phyloP scores from a whole-genome alignment of 495 filamentous ascomycete species.

The Trichoderma asperelloides region DNA sequence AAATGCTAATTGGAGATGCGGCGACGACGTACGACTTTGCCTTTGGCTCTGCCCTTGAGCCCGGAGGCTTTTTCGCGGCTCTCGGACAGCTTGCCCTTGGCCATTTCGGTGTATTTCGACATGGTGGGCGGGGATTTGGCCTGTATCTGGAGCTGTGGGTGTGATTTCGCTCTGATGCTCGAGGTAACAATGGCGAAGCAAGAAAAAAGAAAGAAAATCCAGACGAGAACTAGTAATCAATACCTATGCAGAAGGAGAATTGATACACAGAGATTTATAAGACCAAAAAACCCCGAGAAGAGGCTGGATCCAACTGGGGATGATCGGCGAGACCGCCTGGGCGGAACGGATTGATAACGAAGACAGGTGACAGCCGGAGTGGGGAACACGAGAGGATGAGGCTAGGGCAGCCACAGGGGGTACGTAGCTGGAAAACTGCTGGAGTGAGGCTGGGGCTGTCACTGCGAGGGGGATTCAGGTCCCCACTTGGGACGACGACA shows the following conservation, averaged over 20 bases:
- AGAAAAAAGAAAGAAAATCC: not conserved
- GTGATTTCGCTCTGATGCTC: too few relatives aligned
- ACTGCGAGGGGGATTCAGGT: too few relatives aligned
- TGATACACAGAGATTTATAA: too few relatives aligned
- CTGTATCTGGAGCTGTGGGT: not conserved
- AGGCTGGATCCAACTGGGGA: not conserved
- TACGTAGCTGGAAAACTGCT: too few relatives aligned
- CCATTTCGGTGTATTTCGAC: conserved; percentile 29
- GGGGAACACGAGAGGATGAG: not conserved
- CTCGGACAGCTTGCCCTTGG: conserved; percentile 21
- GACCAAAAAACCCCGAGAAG: too few relatives aligned
- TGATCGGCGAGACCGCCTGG: not conserved
- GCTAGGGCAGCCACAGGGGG: too few relatives aligned
- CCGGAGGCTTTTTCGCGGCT: not conserved
- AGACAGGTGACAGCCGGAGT: not conserved
- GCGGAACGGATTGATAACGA: conserved; percentile 2
- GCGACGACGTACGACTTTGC: conserved; percentile 28
- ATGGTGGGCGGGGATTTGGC: conserved; percentile 10
- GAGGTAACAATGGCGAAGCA: not conserved
- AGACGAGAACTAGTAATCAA: not conserved
- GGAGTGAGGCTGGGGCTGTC: too few relatives aligned
- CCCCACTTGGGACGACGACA: too few relatives aligned
- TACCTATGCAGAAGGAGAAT: not conserved
- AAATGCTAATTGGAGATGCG: not conserved
- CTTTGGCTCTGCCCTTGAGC: conserved; percentile 16